Conservation (phyloP, 2,329 filamentous ascomycete species). For the Plenodomus tracheiphilus region DNA sequence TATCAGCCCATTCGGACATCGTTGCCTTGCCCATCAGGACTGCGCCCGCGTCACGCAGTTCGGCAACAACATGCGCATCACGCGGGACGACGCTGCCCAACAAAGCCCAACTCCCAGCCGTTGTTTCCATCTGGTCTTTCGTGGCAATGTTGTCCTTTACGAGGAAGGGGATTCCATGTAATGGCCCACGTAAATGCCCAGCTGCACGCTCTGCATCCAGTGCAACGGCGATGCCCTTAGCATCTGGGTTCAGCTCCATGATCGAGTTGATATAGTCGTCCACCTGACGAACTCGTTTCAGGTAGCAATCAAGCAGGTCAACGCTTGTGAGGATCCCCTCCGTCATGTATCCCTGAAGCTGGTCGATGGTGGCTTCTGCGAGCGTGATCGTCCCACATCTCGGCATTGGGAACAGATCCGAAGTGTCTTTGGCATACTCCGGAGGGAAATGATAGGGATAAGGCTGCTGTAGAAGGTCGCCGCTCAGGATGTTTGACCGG, state of each 20-base stretch:
- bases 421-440: constrained; percentile 25
- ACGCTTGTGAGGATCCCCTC: constrained; percentile 39
- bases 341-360: constrained; percentile 64
- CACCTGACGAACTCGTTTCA: constrained; percentile 63
- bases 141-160: constrained; percentile 66
- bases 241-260: constrained; percentile 70
- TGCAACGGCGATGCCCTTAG: constrained; percentile 61
- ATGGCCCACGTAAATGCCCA: constrained; percentile 63
- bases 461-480: constrained; percentile 29
- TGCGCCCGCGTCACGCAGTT: constrained; percentile 67
- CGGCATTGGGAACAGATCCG: constrained; percentile 63
- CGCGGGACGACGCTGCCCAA: constrained; percentile 67
- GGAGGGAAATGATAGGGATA: constrained; percentile 44
- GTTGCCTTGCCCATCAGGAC: constrained; percentile 70
- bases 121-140: constrained; percentile 73
- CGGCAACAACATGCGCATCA: constrained; percentile 67
- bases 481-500: constrained; percentile 12
- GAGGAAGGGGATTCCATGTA: constrained; percentile 76
- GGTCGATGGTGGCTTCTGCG: constrained; percentile 71
- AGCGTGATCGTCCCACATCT: constrained; percentile 63
- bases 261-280: constrained; percentile 66
- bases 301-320: constrained; percentile 44
- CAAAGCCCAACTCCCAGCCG: constrained; percentile 70
- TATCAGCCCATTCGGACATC: constrained; percentile 70
- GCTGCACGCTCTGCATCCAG: constrained; percentile 63